These are phyloP conservation scores for Podila clonocystis DNA, from an alignment of 192 early-diverging fungal species.

Conservation along the genomic window DNA sequence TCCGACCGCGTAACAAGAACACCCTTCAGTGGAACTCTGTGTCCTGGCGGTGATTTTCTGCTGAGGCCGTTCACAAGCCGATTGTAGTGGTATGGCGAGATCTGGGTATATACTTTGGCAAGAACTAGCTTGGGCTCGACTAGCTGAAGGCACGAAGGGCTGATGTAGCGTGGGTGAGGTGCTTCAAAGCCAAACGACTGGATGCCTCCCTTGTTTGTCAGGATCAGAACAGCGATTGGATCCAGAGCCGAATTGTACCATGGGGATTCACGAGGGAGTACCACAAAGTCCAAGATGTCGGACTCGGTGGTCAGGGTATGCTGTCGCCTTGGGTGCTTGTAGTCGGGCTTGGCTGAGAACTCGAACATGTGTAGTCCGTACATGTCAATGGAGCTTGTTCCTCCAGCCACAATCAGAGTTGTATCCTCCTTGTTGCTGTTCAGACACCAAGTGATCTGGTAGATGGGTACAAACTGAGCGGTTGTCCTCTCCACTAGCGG, in stretches of 20 bases:
- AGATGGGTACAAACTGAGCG: slow-evolving; percentile 52
- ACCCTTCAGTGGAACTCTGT: slow-evolving; percentile 55
- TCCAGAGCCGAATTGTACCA: slow-evolving; percentile 46
- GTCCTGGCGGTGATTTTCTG: background rate
- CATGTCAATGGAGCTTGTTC: slow-evolving; percentile 49
- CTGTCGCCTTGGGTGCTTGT: slow-evolving; percentile 46
- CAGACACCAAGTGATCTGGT: slow-evolving; percentile 56
- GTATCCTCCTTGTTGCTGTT: slow-evolving; percentile 32
- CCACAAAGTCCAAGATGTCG: slow-evolving; percentile 55
- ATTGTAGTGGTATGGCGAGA: slow-evolving; percentile 19
- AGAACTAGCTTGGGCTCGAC: slow-evolving; percentile 44
- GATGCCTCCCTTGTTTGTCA: slow-evolving; percentile 44
- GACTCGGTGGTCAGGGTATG: slow-evolving; percentile 43
- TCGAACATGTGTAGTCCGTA: slow-evolving; percentile 56
- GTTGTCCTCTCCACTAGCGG: slow-evolving; percentile 14
- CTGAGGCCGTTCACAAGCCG: slow-evolving; percentile 22
- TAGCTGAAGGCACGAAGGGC: slow-evolving; percentile 50
- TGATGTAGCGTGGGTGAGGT: slow-evolving; percentile 24
- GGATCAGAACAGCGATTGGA: slow-evolving; percentile 51
- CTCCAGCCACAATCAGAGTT: slow-evolving; percentile 56
- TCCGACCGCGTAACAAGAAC: slow-evolving; percentile 38
- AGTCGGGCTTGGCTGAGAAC: slow-evolving; percentile 43
- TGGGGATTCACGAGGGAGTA: slow-evolving; percentile 49
- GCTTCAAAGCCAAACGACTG: slow-evolving; percentile 44
- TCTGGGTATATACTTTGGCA: slow-evolving; percentile 38